Base-by-base conservation (phyloP, 371 early-diverging fungal species). In the Rhizopus delemar region DNA sequence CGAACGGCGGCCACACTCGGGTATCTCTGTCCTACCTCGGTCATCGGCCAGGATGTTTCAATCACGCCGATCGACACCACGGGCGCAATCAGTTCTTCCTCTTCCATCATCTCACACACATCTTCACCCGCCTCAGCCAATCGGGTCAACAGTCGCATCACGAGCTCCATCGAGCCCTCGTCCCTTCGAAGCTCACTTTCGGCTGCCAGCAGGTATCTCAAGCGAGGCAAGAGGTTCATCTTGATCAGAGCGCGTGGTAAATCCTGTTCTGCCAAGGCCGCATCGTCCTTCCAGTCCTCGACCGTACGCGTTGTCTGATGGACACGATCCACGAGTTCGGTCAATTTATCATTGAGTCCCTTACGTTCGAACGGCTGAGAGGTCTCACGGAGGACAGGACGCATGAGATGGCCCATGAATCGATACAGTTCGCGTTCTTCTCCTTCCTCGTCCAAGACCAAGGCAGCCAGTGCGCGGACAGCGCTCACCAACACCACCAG, bases 401-500 rank as follows among this genome's bases (percentile, higher is more conserved):
- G 53, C 12, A 49, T 46, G 13, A 71, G 16, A 52, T 75, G 73
- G 0, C 76, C 76, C 12, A 75, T 34, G 34, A 56, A 75, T 22
- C 51, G 41, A 38, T 72, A 9, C 1, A 59, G 7, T 5, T 57
- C 7, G 0, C 46, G 15, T 5, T 45, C 45, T 5, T 66, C 66
- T 58, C 62, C 58, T 32, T 52, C 34, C 15, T 69, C 59, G 1
- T 56, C 62, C 3, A 57, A 33, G n/a, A 80, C 55, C 38, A 80
- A 68, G 2, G 82, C 68, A 45, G 72, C 72, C 12, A 89, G 46
- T 0, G 83, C 82, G 11, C 72, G 65, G 1, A 89, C 61, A 2
- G 86, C 84, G n/a, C 71, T 78, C 0, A 78, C 74, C 8, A 84
- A 46, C 2, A 84, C 89, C 3, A 84, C 77, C 35, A 84, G 70